A percentile compares a stretch with the other conserved stretches of the same genome.
phyloP scores from a whole-genome alignment of 2,329 filamentous ascomycete species.

The Pseudopyrenochaeta lycopersici region DNA sequence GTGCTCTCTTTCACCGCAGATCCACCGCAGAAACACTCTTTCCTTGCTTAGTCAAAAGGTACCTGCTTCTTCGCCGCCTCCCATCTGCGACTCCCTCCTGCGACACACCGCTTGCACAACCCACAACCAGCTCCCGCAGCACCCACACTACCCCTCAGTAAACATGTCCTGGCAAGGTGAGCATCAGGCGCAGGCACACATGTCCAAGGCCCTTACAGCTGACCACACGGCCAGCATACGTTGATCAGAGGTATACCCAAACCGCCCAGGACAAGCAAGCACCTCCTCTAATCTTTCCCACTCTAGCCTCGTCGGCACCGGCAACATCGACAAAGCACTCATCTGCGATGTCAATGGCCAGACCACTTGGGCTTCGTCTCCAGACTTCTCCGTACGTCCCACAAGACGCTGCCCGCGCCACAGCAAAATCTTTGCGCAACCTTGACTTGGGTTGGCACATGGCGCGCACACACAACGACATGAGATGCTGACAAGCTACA shows the following conservation, averaged over 20 bases:
- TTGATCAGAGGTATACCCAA: conserved; percentile 49
- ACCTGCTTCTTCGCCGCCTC: conserved; percentile 27
- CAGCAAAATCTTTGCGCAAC: not conserved
- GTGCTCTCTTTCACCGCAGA: conserved; percentile 31
- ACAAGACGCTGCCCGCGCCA: conserved; percentile 7
- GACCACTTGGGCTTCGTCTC: conserved; percentile 82
- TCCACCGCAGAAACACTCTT: conserved; percentile 9
- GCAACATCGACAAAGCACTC: conserved; percentile 59
- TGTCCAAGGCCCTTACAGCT: conserved; percentile 18
- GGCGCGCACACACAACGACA: conserved; percentile 1
- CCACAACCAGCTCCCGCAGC: conserved; percentile 28
- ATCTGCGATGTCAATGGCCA: conserved; percentile 60
- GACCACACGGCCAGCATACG: conserved; percentile 47
- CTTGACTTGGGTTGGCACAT: not conserved
- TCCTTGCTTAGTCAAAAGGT: conserved; percentile 35
- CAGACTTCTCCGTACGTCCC: conserved; percentile 77
- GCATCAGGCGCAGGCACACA: conserved; percentile 26
- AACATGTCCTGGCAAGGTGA: conserved; percentile 57
- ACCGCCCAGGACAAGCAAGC: not conserved
- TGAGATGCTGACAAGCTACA: conserved; percentile 36
- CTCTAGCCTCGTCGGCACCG: conserved; percentile 52
- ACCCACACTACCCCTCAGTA: conserved; percentile 36
- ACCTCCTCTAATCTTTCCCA: conserved; percentile 21
- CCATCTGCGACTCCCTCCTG: conserved; percentile 15
- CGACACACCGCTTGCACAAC: conserved; percentile 16